These are phyloP conservation scores for Sugiyamaella floridensis DNA, from an alignment of 805 yeast genomes.

Conservation along the genomic window DNA sequence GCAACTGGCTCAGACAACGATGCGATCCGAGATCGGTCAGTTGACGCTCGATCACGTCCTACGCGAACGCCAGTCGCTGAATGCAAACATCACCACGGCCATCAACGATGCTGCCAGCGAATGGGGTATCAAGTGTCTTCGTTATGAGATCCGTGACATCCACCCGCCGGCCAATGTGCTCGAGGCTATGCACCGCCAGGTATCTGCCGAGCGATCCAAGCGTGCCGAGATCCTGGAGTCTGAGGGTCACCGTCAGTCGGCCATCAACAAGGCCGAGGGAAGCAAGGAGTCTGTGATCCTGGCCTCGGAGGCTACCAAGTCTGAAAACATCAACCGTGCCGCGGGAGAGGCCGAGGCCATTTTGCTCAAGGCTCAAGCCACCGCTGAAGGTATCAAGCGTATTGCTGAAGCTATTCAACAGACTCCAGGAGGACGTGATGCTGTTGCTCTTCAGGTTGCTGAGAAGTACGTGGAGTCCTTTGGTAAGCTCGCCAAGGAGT, in stretches of 20 bases:
- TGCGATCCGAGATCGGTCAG: slow-evolving; percentile 85
- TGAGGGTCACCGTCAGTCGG: slow-evolving; percentile 75
- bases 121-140: slow-evolving; percentile 79
- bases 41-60: slow-evolving; percentile 71
- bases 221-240: slow-evolving; percentile 82
- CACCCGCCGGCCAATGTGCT: slow-evolving; percentile 81
- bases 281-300: slow-evolving; percentile 62
- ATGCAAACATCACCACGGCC: slow-evolving; percentile 65
- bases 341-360: slow-evolving; percentile 69
- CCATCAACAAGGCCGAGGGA: slow-evolving; percentile 80
- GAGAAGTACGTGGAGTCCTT: slow-evolving; percentile 79
- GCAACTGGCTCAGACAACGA: slow-evolving; percentile 84
- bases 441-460: slow-evolving; percentile 73
- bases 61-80: slow-evolving; percentile 66
- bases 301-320: slow-evolving; percentile 65
- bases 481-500: slow-evolving; percentile 73
- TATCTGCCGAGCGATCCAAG: slow-evolving; percentile 77
- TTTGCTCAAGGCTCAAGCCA: slow-evolving; percentile 58
- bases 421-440: slow-evolving; percentile 67
- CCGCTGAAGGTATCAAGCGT: slow-evolving; percentile 59
- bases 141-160: slow-evolving; percentile 83
- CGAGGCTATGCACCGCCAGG: slow-evolving; percentile 89
- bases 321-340: slow-evolving; percentile 60
- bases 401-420: slow-evolving; percentile 61
- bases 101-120: slow-evolving; percentile 78